A percentile compares a stretch with the other conserved stretches of the same genome.
These are phyloP conservation scores for Ascochyta koolunga DNA, from an alignment of 2,329 filamentous ascomycete species.

Conservation along the genomic window DNA sequence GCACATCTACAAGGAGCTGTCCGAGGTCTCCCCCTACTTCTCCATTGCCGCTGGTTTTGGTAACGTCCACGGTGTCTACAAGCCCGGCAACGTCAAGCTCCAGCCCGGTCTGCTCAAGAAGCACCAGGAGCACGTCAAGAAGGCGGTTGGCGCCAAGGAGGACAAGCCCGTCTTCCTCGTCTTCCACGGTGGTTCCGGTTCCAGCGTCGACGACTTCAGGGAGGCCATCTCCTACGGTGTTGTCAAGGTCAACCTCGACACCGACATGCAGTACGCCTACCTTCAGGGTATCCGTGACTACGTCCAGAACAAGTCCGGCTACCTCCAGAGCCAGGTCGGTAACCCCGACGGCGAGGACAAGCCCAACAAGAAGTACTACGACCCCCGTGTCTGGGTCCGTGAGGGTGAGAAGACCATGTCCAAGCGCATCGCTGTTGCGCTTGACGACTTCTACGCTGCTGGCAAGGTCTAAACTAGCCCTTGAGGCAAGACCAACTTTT, in stretches of 20 bases:
- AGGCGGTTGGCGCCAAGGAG: conserved; percentile 72
- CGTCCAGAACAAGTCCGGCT: conserved; percentile 87
- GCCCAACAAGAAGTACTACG: conserved; percentile 91
- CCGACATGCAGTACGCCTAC: conserved; percentile 92
- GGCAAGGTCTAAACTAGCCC: conserved; percentile 68
- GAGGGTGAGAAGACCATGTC: conserved; percentile 97
- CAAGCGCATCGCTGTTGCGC: conserved; percentile 74
- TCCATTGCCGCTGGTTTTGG: conserved; percentile 84
- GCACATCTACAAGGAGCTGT: conserved; percentile 60
- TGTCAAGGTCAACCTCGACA: conserved; percentile 99
- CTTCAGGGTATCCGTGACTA: conserved; percentile 92
- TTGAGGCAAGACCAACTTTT: conserved; percentile 1
- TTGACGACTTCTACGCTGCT: conserved; percentile 90
- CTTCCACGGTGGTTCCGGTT: conserved; percentile 98
- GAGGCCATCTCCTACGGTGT: conserved; percentile 72
- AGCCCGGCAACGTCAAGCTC: conserved; percentile 95
- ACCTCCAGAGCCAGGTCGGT: conserved; percentile 83
- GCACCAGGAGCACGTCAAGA: conserved; percentile 91
- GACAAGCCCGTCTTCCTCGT: conserved; percentile 98
- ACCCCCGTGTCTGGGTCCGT: conserved; percentile 92
- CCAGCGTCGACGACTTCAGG: conserved; percentile 84
- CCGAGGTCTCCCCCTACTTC: conserved; percentile 89
- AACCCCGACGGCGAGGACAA: conserved; percentile 97
- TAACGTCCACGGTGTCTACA: conserved; percentile 99
- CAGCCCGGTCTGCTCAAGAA: conserved; percentile 95